Percentiles rank a stretch among this genome's conserved stretches.
Evolutionary conservation across 768 basidiomycete genomes (phyloP).

Genomic region (Boletus subparvulus): DNA sequence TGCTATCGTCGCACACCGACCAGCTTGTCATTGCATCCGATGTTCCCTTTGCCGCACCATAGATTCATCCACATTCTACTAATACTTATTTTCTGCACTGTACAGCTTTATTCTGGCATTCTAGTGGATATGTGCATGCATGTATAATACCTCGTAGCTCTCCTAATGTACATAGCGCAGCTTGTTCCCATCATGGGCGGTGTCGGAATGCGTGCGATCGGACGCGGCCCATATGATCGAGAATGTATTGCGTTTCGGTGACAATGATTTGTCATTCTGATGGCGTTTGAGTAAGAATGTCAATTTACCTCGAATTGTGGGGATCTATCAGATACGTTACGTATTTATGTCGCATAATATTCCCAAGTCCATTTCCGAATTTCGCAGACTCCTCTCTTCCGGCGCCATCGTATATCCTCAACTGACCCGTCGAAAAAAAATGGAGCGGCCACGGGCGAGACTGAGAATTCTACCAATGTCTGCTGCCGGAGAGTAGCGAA

Average conservation of each 20-base stretch:
- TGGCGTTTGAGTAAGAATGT: slow-evolving; percentile 30
- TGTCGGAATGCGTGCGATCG: slow-evolving; percentile 6
- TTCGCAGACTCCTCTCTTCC: slow-evolving; percentile 7
- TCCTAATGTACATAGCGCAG: slow-evolving; percentile 34
- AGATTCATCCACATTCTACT: slow-evolving; percentile 34
- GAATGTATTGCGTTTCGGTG: slow-evolving; percentile 12
- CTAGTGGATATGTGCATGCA: slow-evolving; percentile 41
- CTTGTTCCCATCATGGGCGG: slow-evolving; percentile 3
- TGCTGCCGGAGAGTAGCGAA: neutral
- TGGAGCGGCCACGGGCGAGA: neutral
- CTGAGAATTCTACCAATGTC: slow-evolving; percentile 8
- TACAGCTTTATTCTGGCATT: slow-evolving; percentile 36
- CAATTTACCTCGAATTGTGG: slow-evolving; percentile 30
- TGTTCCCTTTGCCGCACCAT: slow-evolving; percentile 16
- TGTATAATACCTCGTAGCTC: slow-evolving; percentile 34
- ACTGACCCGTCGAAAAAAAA: slow-evolving; percentile 9
- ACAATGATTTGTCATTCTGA: slow-evolving; percentile 30
- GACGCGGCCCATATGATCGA: slow-evolving; percentile 10
- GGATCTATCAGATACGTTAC: slow-evolving; percentile 30
- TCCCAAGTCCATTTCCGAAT: slow-evolving; percentile 12
- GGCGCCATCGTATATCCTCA: slow-evolving; percentile 8
- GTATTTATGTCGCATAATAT: slow-evolving; percentile 17
- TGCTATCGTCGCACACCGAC: slow-evolving; percentile 29
- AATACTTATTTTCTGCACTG: slow-evolving; percentile 35
- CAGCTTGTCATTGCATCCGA: slow-evolving; percentile 17